phyloP scores from a whole-genome alignment of 2,329 filamentous ascomycete species.

The Talaromyces sp. region DNA sequence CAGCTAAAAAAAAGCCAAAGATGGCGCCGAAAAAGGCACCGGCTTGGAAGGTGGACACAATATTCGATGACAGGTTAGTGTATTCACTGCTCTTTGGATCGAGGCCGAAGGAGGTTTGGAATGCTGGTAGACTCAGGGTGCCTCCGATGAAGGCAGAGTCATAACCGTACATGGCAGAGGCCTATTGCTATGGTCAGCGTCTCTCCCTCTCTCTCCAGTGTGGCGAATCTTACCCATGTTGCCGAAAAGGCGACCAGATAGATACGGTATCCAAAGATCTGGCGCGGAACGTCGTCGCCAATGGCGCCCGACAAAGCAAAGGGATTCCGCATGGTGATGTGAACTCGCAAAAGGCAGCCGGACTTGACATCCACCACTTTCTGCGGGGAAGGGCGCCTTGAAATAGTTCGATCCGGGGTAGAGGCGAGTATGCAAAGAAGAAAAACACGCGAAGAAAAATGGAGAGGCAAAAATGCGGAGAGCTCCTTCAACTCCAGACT shows the following conservation, averaged over 20 bases:
- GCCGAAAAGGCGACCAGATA: slow-evolving; percentile 2
- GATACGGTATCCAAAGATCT: slow-evolving; percentile 3
- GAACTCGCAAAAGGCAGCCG: not conserved
- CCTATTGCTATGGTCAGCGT: not conserved
- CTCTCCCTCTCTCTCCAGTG: not conserved
- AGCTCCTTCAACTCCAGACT: not conserved
- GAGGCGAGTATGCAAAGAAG: not conserved
- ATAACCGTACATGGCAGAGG: slow-evolving; percentile 8
- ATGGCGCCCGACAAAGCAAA: slow-evolving; percentile 1
- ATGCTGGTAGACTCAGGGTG: slow-evolving; percentile 4
- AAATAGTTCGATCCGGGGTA: not conserved
- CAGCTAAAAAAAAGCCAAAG: slow-evolving; percentile 58
- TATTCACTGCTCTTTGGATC: not conserved
- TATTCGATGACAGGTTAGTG: slow-evolving; percentile 1
- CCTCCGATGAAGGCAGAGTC: slow-evolving; percentile 10
- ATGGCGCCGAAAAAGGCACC: slow-evolving; percentile 26
- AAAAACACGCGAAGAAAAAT: not conserved
- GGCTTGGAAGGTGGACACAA: slow-evolving; percentile 8
- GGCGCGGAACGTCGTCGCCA: not conserved
- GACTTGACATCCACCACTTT: not conserved
- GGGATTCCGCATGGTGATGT: slow-evolving; percentile 3
- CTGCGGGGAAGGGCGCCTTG: not conserved
- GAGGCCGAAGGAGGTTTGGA: slow-evolving; percentile 5
- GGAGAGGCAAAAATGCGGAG: not conserved
- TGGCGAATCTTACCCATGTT: not conserved